Evolutionary conservation across 2,329 filamentous ascomycete genomes (phyloP).

Genomic region (Didymella lethalis): DNA sequence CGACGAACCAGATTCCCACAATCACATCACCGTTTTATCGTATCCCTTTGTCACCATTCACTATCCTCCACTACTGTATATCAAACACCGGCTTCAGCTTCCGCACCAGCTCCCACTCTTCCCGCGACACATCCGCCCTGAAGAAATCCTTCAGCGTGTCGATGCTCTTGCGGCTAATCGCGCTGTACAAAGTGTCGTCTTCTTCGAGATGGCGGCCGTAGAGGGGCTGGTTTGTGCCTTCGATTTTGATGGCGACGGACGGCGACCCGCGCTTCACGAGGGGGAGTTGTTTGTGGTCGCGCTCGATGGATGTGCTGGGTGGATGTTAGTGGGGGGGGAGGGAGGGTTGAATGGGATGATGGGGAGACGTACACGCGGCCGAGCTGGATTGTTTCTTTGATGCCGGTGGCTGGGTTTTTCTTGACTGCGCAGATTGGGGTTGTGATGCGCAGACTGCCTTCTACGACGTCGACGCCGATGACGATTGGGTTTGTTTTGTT

Average conservation of each 20-base stretch:
- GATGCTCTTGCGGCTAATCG: slow-evolving; percentile 87
- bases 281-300: slow-evolving; percentile 93
- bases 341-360: neutral
- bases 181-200: slow-evolving; percentile 83
- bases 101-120: slow-evolving; percentile 94
- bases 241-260: slow-evolving; percentile 98
- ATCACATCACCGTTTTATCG: too few relatives aligned
- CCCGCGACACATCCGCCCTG: slow-evolving; percentile 82
- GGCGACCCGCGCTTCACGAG: slow-evolving; percentile 96
- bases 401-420: slow-evolving; percentile 77
- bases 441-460: slow-evolving; percentile 84
- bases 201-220: slow-evolving; percentile 97
- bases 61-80: slow-evolving; percentile 56
- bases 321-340: slow-evolving; percentile 20
- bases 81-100: slow-evolving; percentile 96
- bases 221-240: slow-evolving; percentile 88
- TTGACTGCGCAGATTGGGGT: slow-evolving; percentile 91
- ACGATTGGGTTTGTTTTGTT: slow-evolving; percentile 98
- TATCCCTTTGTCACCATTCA: too few relatives aligned
- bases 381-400: slow-evolving; percentile 82
- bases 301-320: slow-evolving; percentile 87
- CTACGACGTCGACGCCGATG: slow-evolving; percentile 92
- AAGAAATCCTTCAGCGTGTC: slow-evolving; percentile 97
- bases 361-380: slow-evolving; percentile 86
- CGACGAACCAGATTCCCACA: too few relatives aligned